Base-by-base conservation (phyloP, 768 basidiomycete genomes). In the Candolleomyces aberdarensis region DNA sequence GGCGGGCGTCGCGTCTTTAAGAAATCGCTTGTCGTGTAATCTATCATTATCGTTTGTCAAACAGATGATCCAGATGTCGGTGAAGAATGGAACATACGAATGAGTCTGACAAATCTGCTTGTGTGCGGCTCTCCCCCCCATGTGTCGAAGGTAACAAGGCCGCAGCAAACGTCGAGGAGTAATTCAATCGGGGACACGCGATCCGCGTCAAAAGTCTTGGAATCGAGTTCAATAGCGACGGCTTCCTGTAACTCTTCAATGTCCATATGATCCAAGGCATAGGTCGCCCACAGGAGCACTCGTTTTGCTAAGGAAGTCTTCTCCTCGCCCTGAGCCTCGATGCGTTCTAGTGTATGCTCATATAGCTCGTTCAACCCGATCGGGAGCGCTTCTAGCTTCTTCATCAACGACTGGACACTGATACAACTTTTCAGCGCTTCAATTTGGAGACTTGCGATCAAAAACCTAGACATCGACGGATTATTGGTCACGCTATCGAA, bases 1-100 rank as follows among this genome's bases (percentile, higher is more conserved):
- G 44, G 15, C 9, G 19, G 15, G 19, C 20, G 36, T 17, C 10
- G 47, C 31, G 26, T 8, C 17, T 39, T 46, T 3, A 58, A 46
- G n/a, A 36, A 31, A n/a, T 50, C 57, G 19, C 31, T 48, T 10
- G 57, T 46, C 11, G 57, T 58, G 20, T 58, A 58, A 36, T 58
- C 57, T 58, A 32, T 9, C n/a, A 26, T 26, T 26, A 29, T n/a
- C 9, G 36, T 1, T 46, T 39, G 3, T 43, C 14, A 26, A 14
- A 22, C 43, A 32, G 26, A 49, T 7, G 5, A 9, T 26, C 8
- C n/a, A 26, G 17, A 20, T 19, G 20, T 10, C 17, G 15, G 22
- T 2, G 32, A 47, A 1, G 11, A 36, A 36, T 11, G n/a, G 17
- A n/a, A 59, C 58, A 36, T 40, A 59, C 58, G 58, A 43, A 59